These are phyloP conservation scores for Geum urbanum DNA, from an alignment of 306 rosid genomes.

Conservation along the genomic window DNA sequence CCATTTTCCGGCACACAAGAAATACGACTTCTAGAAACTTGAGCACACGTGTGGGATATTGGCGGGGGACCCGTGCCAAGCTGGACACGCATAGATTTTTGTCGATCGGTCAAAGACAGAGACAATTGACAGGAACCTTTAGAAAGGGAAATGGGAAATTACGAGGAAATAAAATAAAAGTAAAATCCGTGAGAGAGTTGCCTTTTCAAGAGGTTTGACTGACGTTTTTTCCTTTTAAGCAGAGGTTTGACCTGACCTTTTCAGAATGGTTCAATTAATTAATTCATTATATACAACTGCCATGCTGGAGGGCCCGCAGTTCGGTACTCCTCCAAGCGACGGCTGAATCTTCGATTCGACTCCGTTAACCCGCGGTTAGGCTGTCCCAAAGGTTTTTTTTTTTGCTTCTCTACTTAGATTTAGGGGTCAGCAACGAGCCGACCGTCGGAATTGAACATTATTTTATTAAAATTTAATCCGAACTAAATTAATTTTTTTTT, in stretches of 20 bases:
- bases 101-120: slow-evolving; percentile 14
- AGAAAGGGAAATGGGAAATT: background rate
- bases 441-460: no score
- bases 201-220: slow-evolving; percentile 17
- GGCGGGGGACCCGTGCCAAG: slow-evolving; percentile 7
- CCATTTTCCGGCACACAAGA: background rate
- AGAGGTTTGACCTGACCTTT: no score
- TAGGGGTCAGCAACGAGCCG: no score
- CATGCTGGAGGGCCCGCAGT: background rate
- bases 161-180: slow-evolving; percentile 3
- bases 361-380: background rate
- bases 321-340: background rate
- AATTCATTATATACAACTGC: background rate
- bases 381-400: no score
- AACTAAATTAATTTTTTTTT: no score
- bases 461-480: no score
- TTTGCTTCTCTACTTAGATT: no score
- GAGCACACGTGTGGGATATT: slow-evolving; percentile 13
- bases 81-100: slow-evolving; percentile 16
- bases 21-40: background rate
- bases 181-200: slow-evolving; percentile 5
- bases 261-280: background rate
- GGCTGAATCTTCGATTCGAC: slow-evolving; percentile 5
- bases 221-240: no score
- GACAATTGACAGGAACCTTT: slow-evolving; percentile 3